These are phyloP conservation scores for Volvox reticuliferus DNA, from an alignment of 139 green algal species.

Conservation along the genomic window DNA sequence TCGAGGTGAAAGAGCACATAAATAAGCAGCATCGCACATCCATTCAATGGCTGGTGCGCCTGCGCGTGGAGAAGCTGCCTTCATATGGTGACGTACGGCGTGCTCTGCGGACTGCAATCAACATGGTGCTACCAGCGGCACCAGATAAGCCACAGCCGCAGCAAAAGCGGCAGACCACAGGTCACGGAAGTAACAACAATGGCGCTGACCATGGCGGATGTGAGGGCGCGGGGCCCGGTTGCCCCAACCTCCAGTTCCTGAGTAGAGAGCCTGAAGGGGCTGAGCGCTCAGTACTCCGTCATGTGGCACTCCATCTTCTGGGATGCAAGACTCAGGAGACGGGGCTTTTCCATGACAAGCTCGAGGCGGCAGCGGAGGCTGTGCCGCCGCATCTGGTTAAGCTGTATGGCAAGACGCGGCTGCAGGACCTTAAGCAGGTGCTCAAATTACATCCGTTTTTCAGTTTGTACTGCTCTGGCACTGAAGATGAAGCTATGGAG, in stretches of 20 bases:
- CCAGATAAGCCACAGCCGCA: neutral
- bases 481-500: neutral
- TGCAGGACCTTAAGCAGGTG: neutral
- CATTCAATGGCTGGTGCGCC: constrained; percentile 15
- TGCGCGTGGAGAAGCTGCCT: constrained; percentile 10
- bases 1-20: neutral
- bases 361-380: neutral
- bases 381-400: neutral
- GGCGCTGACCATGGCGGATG: neutral
- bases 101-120: neutral
- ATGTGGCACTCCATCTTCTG: constrained; percentile 9
- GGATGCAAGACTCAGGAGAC: neutral
- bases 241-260: neutral
- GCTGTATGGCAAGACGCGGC: neutral
- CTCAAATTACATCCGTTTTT: constrained; percentile 13
- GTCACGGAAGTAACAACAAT: neutral
- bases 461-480: neutral
- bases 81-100: neutral
- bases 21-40: neutral
- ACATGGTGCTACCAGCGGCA: neutral
- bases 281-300: neutral
- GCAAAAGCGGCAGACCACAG: neutral
- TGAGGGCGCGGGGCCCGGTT: no score
- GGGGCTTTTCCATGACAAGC: neutral
- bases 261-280: neutral